A percentile compares a stretch with the other conserved stretches of the same genome.
These are phyloP conservation scores for Themeda triandra DNA, from an alignment of 176 grass and related monocot species.

Conservation along the genomic window DNA sequence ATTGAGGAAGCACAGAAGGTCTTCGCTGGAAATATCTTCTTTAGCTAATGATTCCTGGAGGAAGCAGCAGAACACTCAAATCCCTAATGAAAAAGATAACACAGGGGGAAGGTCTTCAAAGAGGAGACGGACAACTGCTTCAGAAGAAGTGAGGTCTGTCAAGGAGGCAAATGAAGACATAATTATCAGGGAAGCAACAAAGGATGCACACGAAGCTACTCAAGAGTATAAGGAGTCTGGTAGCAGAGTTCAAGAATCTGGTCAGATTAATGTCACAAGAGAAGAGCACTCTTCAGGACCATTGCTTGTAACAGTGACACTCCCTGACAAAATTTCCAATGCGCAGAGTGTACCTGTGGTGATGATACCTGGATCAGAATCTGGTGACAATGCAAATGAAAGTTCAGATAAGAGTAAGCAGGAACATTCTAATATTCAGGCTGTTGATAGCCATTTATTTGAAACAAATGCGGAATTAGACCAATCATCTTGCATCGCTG, in stretches of 20 bases:
- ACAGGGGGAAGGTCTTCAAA: slow-evolving; percentile 29
- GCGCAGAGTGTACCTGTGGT: background rate
- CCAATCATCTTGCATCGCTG: background rate
- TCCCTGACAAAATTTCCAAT: background rate
- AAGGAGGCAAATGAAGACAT: slow-evolving; percentile 21
- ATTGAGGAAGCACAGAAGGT: background rate
- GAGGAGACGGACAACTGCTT: slow-evolving; percentile 4
- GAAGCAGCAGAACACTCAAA: background rate
- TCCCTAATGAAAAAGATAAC: background rate
- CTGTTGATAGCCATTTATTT: background rate
- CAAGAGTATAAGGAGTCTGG: background rate
- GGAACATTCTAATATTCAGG: background rate
- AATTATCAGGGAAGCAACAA: background rate
- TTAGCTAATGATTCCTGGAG: background rate
- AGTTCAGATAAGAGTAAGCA: background rate
- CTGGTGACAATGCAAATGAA: background rate
- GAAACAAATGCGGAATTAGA: background rate
- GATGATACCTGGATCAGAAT: background rate
- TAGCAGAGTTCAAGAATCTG: background rate
- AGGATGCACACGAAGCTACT: background rate
- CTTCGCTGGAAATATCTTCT: background rate
- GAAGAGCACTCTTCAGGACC: background rate
- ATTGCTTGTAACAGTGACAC: slow-evolving; percentile 8
- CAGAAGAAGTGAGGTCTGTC: slow-evolving; percentile 4
- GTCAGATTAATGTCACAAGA: background rate